Evolutionary conservation across 2,329 filamentous ascomycete genomes (phyloP), one percentile per base, ranked within the genome.

Genomic region (Penicillium sclerotiorum): DNA sequence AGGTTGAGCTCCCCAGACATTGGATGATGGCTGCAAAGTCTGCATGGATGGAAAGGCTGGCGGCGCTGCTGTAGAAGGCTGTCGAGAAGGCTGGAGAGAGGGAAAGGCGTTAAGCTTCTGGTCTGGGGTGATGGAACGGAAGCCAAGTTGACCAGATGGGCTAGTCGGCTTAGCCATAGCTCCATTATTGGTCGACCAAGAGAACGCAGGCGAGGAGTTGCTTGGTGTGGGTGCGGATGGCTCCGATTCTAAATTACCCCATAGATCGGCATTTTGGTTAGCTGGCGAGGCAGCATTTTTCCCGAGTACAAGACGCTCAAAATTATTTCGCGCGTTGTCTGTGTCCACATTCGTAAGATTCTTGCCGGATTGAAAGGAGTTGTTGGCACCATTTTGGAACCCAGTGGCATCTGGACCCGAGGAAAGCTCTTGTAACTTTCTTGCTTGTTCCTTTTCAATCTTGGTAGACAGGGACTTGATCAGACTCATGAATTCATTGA

Each of bases 251-350:
- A 66, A 58, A 12, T 50, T 59, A 43, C 62, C 64, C 68, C 68
- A 72, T 13, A 63, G 53, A 47, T 68, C 63, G 12, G 55, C 63
- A 45, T 68, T 66, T 21, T 63, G 64, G 42, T 55, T 59, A 47
- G 59, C 64, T n/a, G 65, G 70, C 22, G 64, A 72, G 39, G 78
- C 53, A 5, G 56, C 13, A 20, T 53, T 75, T 48, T 82, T 84
- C 8, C 93, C 93, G 63, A 95, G 90, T 44, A 99, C 92, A 2
- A 99, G 83, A 2, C 83, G 83, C 68, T 96, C 92, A 64, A 97
- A 99, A 64, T 95, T 90, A 50, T 88, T 82, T 41, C 88, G 80
- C 21, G 62, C 60, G 11, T 75, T 79, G n/a, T 76, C 76, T n/a
- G 71, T 80, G 2, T 76, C 79, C 4, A 80, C 77, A 8, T 80